A percentile compares a stretch with the other conserved stretches of the same genome.
These are phyloP conservation scores for Penium margaritaceum DNA, from an alignment of 139 green algal species.

Conservation along the genomic window DNA sequence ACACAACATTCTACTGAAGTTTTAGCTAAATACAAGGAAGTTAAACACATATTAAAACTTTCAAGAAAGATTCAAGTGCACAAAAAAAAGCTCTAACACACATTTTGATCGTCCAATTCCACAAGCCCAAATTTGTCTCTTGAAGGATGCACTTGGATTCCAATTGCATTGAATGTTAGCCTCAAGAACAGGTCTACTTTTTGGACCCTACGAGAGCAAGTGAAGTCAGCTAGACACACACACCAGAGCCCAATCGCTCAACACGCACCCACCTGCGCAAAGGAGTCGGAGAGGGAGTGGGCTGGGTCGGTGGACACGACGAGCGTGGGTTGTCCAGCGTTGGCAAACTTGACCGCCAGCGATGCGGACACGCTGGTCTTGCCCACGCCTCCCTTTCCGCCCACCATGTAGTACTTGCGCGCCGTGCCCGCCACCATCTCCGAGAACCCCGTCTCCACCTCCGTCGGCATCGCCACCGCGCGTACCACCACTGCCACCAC, in stretches of 20 bases:
- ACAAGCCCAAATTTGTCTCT: conserved; percentile 78
- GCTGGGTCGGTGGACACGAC: conserved; percentile 95
- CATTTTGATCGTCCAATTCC: conserved; percentile 73
- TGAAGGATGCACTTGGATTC: conserved; percentile 70
- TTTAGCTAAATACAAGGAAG: no score
- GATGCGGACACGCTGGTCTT: conserved; percentile 88
- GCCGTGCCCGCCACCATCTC: conserved; percentile 27
- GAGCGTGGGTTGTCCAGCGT: conserved; percentile 76
- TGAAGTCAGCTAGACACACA: not conserved
- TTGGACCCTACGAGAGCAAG: not conserved
- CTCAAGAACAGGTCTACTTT: not conserved
- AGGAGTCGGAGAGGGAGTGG: conserved; percentile 86
- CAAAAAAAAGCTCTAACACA: conserved; percentile 51
- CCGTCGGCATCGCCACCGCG: no score
- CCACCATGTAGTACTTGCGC: conserved; percentile 55
- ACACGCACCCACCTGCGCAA: conserved; percentile 68
- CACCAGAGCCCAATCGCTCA: no score
- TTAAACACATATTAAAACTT: no score
- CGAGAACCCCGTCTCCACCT: conserved; percentile 39
- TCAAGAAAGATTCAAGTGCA: no score
- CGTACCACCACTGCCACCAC: no score
- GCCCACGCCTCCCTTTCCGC: conserved; percentile 94
- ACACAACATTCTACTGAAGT: no score
- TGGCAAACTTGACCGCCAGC: conserved; percentile 80
- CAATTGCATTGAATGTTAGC: not conserved